Evolutionary conservation across 306 rosid species (phyloP).

Genomic region (Vigna unguiculata): DNA sequence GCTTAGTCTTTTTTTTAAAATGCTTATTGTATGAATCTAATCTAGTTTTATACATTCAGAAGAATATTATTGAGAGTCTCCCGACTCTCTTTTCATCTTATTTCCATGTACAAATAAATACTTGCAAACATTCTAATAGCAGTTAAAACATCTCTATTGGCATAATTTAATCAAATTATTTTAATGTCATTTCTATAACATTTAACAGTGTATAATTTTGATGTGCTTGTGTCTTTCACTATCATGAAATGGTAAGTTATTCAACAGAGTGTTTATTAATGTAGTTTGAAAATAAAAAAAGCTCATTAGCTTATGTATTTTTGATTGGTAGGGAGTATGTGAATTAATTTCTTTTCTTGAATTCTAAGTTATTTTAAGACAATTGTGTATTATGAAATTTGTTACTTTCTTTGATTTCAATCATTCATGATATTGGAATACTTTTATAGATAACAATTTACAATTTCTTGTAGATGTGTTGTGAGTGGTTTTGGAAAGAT

Average conservation of each 20-base stretch:
- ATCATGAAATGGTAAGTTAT: background rate
- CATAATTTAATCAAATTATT: conserved; percentile 6
- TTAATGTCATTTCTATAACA: conserved; percentile 7
- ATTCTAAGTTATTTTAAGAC: conserved; percentile 28
- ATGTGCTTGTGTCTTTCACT: background rate
- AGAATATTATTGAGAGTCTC: conserved; percentile 3
- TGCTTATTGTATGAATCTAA: background rate
- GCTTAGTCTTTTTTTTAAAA: background rate
- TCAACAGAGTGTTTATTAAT: background rate
- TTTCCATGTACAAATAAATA: conserved; percentile 2
- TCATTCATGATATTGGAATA: conserved; percentile 36
- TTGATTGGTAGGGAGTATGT: background rate
- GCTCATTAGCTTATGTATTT: background rate
- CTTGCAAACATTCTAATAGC: conserved; percentile 21
- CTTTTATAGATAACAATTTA: conserved; percentile 39
- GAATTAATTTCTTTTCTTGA: background rate
- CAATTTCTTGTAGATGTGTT: conserved; percentile 68
- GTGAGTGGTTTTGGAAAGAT: conserved; percentile 99
- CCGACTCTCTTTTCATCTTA: background rate
- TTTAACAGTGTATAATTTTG: background rate
- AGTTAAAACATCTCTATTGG: conserved; percentile 1
- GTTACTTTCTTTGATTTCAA: conserved; percentile 27
- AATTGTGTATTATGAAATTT: conserved; percentile 21
- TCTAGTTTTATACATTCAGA: background rate
- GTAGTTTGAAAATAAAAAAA: conserved; percentile 3